phyloP scores from a whole-genome alignment of 2,329 filamentous ascomycete genomes.

The Mollisiaceae sp. region DNA sequence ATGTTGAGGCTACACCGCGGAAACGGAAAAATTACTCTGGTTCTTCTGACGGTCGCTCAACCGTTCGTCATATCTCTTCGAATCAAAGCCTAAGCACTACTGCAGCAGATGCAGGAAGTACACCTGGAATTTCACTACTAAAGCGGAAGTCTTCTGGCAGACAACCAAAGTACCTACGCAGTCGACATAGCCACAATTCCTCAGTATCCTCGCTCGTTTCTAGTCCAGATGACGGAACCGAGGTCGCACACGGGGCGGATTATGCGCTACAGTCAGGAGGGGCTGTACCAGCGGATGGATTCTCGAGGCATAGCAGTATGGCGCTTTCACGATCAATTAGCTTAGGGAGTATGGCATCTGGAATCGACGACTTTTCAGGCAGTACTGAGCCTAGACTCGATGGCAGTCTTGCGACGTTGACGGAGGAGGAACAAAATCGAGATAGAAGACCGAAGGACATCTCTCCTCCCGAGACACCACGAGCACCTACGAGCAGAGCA shows the following conservation, averaged over 20 bases:
- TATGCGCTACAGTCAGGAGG: constrained; percentile 84
- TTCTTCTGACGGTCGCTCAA: constrained; percentile 33
- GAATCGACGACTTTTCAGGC: constrained; percentile 58
- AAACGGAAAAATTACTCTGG: constrained; percentile 28
- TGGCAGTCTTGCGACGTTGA: constrained; percentile 58
- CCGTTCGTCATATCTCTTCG: constrained; percentile 43
- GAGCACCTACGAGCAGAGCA: constrained; percentile 59
- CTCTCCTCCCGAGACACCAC: constrained; percentile 71
- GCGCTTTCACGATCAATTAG: constrained; percentile 79
- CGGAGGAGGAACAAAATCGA: constrained; percentile 58
- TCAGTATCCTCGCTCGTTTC: constrained; percentile 65
- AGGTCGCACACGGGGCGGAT: constrained; percentile 76
- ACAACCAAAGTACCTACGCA: constrained; percentile 63
- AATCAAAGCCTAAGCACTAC: constrained; percentile 43
- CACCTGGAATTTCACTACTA: constrained; percentile 51
- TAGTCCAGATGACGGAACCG: constrained; percentile 64
- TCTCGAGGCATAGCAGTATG: constrained; percentile 55
- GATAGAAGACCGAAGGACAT: constrained; percentile 55
- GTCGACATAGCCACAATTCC: constrained; percentile 60
- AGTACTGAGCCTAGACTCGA: constrained; percentile 46
- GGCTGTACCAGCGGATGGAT: constrained; percentile 63
- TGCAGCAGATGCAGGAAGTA: constrained; percentile 50
- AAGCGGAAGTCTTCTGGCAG: constrained; percentile 46
- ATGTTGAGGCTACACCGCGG: constrained; percentile 36
- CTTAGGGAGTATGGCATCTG: constrained; percentile 87